Conservation (phyloP, 2,329 filamentous ascomycete species). For the Fusarium napiforme region DNA sequence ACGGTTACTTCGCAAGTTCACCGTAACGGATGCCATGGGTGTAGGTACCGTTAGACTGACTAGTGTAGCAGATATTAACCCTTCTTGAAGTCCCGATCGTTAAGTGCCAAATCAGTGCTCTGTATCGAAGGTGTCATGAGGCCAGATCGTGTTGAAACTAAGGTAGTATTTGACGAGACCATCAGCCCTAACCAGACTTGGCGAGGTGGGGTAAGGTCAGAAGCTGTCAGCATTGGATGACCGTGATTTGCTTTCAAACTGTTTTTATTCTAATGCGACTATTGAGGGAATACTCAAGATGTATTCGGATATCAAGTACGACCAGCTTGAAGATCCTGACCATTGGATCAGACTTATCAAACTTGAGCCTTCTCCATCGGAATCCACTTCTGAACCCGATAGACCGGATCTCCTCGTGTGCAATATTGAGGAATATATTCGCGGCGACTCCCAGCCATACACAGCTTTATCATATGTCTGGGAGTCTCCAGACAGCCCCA, state of each 20-base stretch:
- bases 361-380: not conserved
- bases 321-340: not conserved
- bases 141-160: not conserved
- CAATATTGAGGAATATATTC: not conserved
- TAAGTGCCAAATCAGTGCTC: not conserved
- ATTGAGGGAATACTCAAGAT: not conserved
- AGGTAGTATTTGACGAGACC: not conserved
- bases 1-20: not conserved
- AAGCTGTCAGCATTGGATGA: not conserved
- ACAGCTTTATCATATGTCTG: not conserved
- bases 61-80: not conserved
- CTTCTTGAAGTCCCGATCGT: not conserved
- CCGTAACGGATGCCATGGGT: fast-evolving
- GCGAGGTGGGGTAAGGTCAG: not conserved
- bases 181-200: not conserved
- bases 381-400: not conserved
- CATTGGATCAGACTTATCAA: not conserved
- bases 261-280: not conserved
- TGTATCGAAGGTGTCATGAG: not conserved
- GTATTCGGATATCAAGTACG: not conserved
- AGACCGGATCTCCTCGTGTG: not conserved
- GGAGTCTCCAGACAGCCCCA: not conserved
- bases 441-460: not conserved
- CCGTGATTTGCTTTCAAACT: not conserved
- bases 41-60: fast-evolving